Evolutionary conservation across 208 protist genomes (phyloP).

Genomic region (Wallacemonas sp.): DNA sequence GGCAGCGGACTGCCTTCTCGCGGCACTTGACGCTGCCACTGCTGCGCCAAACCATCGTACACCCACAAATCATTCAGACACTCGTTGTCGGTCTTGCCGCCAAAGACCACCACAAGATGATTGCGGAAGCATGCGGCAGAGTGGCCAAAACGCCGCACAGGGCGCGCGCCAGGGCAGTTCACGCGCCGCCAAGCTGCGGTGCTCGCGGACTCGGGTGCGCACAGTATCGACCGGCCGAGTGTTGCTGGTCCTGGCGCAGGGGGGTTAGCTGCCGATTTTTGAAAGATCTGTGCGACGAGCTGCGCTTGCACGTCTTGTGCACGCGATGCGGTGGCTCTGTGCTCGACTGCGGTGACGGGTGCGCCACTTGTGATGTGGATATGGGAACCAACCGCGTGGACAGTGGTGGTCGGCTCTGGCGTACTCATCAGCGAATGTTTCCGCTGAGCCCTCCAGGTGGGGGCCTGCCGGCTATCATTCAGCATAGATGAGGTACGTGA

Average conservation of each 20-base stretch:
- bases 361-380: too few relatives aligned
- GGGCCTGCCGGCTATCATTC: too few relatives aligned
- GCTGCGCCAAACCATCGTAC: constrained; percentile 29
- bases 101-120: constrained; percentile 56
- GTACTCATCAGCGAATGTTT: too few relatives aligned
- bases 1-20: constrained; percentile 11
- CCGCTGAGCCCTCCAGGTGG: too few relatives aligned
- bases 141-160: constrained; percentile 61
- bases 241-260: too few relatives aligned
- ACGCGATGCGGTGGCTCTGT: too few relatives aligned
- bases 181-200: neutral
- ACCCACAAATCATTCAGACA: constrained; percentile 50
- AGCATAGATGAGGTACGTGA: neutral
- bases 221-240: neutral
- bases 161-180: neutral
- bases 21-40: constrained; percentile 1
- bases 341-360: too few relatives aligned
- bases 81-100: constrained; percentile 32
- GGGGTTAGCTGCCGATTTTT: too few relatives aligned
- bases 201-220: neutral
- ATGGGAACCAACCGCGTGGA: too few relatives aligned
- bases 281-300: too few relatives aligned
- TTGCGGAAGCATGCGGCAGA: constrained; percentile 50
- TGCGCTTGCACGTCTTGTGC: too few relatives aligned
- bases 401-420: too few relatives aligned